A percentile compares a stretch with the other conserved stretches of the same genome.
Evolutionary conservation across 257 asterid genomes (phyloP).

Genomic region (Sherardia arvensis): DNA sequence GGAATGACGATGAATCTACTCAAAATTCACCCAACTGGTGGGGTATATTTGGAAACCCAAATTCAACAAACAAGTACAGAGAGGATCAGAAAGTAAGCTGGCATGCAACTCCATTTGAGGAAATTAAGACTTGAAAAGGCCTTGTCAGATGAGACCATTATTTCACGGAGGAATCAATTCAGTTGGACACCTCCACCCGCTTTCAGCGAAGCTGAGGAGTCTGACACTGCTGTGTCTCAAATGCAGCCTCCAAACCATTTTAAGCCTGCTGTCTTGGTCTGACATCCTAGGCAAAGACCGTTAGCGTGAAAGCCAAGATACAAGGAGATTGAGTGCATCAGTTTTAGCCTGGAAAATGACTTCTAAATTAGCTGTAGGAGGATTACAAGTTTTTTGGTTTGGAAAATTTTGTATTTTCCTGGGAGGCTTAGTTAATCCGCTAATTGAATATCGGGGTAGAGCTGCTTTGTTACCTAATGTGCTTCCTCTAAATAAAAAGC

Average conservation of each 20-base stretch:
- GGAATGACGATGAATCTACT: slow-evolving; percentile 59
- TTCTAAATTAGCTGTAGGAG: neutral
- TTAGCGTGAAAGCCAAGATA: neutral
- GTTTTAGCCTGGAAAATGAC: neutral
- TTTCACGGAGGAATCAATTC: slow-evolving; percentile 42
- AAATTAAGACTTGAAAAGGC: slow-evolving; percentile 97
- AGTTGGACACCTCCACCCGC: slow-evolving; percentile 16
- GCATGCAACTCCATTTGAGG: slow-evolving; percentile 96
- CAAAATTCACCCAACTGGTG: slow-evolving; percentile 63
- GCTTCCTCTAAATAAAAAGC: too few relatives aligned
- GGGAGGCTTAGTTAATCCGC: too few relatives aligned
- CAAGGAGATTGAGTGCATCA: neutral
- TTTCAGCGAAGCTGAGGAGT: slow-evolving; percentile 18
- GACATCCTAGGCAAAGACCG: neutral
- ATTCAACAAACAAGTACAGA: slow-evolving; percentile 87
- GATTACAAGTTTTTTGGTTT: too few relatives aligned
- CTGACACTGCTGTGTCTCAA: slow-evolving; percentile 23
- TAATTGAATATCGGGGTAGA: too few relatives aligned
- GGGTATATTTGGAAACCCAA: slow-evolving; percentile 92
- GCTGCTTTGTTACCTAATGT: too few relatives aligned
- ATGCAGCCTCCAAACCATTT: slow-evolving; percentile 12
- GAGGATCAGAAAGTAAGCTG: slow-evolving; percentile 89
- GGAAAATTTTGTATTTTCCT: neutral
- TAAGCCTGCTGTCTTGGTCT: slow-evolving; percentile 15
- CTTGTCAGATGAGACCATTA: slow-evolving; percentile 60